Conservation (phyloP, 2,329 filamentous ascomycete genomes). For the Aurifilum marmelostoma region DNA sequence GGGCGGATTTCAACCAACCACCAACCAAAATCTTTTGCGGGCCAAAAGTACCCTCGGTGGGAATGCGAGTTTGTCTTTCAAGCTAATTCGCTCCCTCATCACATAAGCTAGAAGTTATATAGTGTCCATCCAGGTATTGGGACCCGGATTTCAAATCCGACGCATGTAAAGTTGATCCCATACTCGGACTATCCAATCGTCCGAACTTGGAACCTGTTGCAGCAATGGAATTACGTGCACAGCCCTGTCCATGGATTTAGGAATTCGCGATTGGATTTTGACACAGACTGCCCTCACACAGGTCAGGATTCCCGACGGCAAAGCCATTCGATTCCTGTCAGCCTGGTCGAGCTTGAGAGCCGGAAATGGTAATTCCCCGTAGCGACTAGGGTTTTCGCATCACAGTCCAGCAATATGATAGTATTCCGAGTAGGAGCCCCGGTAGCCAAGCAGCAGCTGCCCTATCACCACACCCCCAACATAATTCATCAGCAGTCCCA, state of each 20-base stretch:
- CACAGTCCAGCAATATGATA: background rate
- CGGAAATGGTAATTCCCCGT: too few relatives aligned
- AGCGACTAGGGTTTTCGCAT: background rate
- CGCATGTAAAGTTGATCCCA: background rate
- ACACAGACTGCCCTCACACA: too few relatives aligned
- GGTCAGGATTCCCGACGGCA: background rate
- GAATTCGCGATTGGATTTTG: too few relatives aligned
- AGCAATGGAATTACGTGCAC: too few relatives aligned
- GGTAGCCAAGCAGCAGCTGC: constrained; percentile 22
- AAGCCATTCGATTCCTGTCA: background rate
- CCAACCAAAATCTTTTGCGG: too few relatives aligned
- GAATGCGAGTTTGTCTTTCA: too few relatives aligned
- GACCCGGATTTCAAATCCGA: background rate
- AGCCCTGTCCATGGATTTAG: too few relatives aligned
- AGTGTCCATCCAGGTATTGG: too few relatives aligned
- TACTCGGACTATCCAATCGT: background rate
- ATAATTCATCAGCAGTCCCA: constrained; percentile 19
- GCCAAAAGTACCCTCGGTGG: too few relatives aligned
- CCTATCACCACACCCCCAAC: constrained; percentile 23
- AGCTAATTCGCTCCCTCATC: too few relatives aligned
- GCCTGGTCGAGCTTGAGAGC: background rate
- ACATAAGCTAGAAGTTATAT: too few relatives aligned
- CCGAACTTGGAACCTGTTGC: background rate
- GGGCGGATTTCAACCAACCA: background rate
- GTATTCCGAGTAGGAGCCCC: constrained; percentile 22